Percentiles rank a stretch among this genome's conserved stretches.
These are phyloP conservation scores for Dovyalis caffra DNA, from an alignment of 345 rosid genomes.

Conservation along the genomic window DNA sequence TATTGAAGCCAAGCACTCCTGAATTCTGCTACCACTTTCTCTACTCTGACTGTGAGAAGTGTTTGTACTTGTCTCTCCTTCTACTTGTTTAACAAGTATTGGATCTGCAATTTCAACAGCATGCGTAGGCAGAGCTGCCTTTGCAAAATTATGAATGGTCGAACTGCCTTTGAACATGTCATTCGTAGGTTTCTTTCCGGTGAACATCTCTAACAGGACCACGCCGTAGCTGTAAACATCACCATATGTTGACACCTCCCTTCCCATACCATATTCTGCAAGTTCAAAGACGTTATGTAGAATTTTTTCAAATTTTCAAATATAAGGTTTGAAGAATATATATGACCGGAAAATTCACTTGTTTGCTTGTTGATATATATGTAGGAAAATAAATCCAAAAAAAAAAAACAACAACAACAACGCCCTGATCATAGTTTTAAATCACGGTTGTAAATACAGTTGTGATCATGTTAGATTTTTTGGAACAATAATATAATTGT, in stretches of 20 bases:
- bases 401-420: no score
- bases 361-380: no score
- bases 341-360: no score
- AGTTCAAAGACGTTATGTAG: not conserved
- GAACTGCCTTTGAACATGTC: not conserved
- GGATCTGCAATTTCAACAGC: not conserved
- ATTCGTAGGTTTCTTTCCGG: conserved; percentile 15
- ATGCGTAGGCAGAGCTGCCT: not conserved
- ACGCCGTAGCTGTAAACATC: conserved; percentile 10
- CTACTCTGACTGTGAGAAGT: no score
- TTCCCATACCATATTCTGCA: conserved; percentile 17
- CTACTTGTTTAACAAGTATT: conserved; percentile 5
- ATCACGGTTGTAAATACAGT: no score
- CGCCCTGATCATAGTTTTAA: no score
- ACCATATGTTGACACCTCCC: not conserved
- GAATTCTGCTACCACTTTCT: no score
- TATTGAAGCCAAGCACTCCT: conserved; percentile 9
- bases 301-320: no score
- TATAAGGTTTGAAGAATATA: no score
- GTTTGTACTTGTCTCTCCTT: not conserved
- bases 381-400: no score
- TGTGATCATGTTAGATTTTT: no score
- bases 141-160: not conserved
- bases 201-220: conserved; percentile 5
- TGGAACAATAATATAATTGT: no score